phyloP scores from a whole-genome alignment of 805 yeast species.

The Cyberlindnera mycetangii region DNA sequence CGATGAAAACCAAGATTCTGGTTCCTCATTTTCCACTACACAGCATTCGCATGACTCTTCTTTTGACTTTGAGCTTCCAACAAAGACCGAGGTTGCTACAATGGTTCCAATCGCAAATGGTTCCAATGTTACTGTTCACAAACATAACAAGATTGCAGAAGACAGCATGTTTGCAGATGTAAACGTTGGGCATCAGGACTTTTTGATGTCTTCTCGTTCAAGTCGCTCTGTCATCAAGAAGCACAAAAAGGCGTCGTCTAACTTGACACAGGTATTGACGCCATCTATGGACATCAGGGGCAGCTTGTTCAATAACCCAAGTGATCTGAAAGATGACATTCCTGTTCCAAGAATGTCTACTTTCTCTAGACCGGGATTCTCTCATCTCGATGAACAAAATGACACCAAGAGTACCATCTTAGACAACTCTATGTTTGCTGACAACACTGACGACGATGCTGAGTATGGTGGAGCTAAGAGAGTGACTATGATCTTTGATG shows the following conservation, averaged over 20 bases:
- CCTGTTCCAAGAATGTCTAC: slow-evolving; percentile 12
- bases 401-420: slow-evolving; percentile 20
- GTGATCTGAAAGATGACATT: slow-evolving; percentile 18
- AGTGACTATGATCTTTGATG: slow-evolving; percentile 29
- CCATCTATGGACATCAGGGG: slow-evolving; percentile 23
- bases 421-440: slow-evolving; percentile 27
- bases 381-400: slow-evolving; percentile 12
- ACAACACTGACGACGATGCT: slow-evolving; percentile 24
- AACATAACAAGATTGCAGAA: slow-evolving; percentile 14
- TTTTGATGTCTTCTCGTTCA: slow-evolving; percentile 16
- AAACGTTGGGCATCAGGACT: slow-evolving; percentile 9
- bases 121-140: slow-evolving; percentile 25
- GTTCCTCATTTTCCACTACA: slow-evolving; percentile 5
- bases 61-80: slow-evolving; percentile 29
- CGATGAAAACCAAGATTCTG: slow-evolving; percentile 5
- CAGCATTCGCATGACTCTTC: slow-evolving; percentile 23
- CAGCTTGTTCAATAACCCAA: slow-evolving; percentile 23
- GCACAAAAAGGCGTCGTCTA: slow-evolving; percentile 23
- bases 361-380: slow-evolving; percentile 18
- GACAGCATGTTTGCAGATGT: slow-evolving; percentile 28
- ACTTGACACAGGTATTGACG: slow-evolving; percentile 11
- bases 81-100: slow-evolving; percentile 26
- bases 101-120: slow-evolving; percentile 27
- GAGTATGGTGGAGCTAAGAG: slow-evolving; percentile 25
- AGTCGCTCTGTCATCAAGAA: slow-evolving; percentile 22